A percentile compares a stretch with the other conserved stretches of the same genome.
phyloP scores from a whole-genome alignment of 768 basidiomycete species.

The Erythrobasidium yunnanense region DNA sequence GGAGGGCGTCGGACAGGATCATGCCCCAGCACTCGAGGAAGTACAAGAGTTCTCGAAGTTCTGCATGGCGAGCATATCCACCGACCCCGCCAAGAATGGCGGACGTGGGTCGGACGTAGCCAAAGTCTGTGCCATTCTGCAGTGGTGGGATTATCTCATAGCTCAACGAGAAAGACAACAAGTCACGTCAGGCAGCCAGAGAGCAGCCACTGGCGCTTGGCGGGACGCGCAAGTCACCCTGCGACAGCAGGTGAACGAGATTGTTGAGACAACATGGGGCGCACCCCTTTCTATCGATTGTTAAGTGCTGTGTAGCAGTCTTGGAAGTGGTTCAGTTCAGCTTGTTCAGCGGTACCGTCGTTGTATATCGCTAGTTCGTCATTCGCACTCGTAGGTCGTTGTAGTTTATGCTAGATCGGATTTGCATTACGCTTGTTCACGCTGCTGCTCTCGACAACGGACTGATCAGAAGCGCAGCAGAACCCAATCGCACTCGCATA shows the following conservation, averaged over 20 bases:
- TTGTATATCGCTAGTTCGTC: neutral
- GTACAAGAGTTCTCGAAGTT: slow-evolving; percentile 18
- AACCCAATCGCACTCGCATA: slow-evolving; percentile 67
- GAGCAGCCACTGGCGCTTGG: slow-evolving; percentile 6
- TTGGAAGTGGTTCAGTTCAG: no score
- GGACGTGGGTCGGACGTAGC: slow-evolving; percentile 18
- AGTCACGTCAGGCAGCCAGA: neutral
- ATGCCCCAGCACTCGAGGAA: slow-evolving; percentile 26
- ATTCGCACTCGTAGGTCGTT: neutral
- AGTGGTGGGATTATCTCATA: slow-evolving; percentile 30
- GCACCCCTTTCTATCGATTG: neutral
- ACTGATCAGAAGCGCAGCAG: slow-evolving; percentile 10
- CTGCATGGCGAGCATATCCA: slow-evolving; percentile 12
- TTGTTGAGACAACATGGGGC: neutral
- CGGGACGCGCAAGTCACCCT: neutral
- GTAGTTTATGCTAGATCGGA: neutral
- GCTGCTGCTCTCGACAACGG: neutral
- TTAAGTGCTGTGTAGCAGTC: neutral
- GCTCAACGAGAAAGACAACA: neutral
- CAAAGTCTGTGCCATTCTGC: slow-evolving; percentile 5
- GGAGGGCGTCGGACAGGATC: neutral
- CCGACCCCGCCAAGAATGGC: neutral
- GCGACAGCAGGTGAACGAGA: neutral
- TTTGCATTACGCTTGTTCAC: neutral
- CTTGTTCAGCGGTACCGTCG: no score